Evolutionary conservation across 352 stramenopile genomes (phyloP).

Genomic region (Globisporangium sylvaticum): DNA sequence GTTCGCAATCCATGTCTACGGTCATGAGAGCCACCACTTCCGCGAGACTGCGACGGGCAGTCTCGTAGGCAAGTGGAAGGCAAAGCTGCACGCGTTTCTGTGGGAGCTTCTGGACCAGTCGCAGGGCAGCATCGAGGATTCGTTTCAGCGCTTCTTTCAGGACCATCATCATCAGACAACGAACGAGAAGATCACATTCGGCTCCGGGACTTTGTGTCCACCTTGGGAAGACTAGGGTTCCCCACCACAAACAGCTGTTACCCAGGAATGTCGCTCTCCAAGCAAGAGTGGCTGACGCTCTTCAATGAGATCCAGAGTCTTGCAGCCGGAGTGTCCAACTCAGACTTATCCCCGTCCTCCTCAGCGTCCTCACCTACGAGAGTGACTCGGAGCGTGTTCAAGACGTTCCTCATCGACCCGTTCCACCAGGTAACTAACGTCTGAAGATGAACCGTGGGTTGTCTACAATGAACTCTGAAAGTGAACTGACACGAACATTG

Average conservation of each 20-base stretch:
- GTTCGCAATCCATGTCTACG: constrained; percentile 16
- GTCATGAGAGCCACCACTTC: constrained; percentile 32
- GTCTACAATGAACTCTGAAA: background rate
- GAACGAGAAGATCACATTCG: background rate
- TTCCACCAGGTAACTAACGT: constrained; percentile 31
- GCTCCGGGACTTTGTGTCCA: constrained; percentile 15
- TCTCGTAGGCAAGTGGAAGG: constrained; percentile 20
- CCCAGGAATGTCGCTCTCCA: constrained; percentile 11
- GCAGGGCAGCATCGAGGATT: constrained; percentile 14
- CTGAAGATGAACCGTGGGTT: background rate
- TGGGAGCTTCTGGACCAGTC: constrained; percentile 19
- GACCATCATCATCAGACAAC: no score
- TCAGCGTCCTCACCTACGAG: background rate
- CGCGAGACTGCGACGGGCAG: constrained; percentile 24
- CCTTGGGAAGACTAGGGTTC: constrained; percentile 18
- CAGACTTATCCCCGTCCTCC: background rate
- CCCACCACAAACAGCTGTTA: background rate
- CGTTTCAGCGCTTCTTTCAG: constrained; percentile 20
- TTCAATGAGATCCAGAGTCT: constrained; percentile 30
- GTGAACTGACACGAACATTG: background rate
- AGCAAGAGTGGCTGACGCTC: constrained; percentile 38
- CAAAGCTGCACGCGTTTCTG: constrained; percentile 24
- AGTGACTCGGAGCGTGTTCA: constrained; percentile 28
- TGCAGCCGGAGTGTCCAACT: constrained; percentile 1
- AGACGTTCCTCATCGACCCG: constrained; percentile 34